Conservation (phyloP, 2,329 filamentous ascomycete species). For the Fusarium sp. region DNA sequence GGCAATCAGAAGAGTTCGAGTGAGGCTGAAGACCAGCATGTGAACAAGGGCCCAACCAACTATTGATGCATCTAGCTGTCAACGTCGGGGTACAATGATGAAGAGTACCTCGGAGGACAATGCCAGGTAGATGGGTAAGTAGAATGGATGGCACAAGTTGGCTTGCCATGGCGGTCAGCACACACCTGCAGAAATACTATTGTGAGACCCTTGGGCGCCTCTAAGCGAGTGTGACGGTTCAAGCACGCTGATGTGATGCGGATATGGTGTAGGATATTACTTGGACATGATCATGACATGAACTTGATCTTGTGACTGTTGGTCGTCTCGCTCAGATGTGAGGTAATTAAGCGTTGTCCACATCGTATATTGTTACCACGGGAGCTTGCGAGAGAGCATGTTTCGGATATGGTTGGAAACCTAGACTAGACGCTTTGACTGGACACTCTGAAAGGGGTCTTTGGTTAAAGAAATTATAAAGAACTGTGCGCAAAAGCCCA, state of each 20-base stretch:
- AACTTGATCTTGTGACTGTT: neutral
- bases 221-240: slow-evolving; percentile 26
- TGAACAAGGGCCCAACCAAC: slow-evolving; percentile 22
- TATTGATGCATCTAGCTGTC: slow-evolving; percentile 35
- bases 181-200: neutral
- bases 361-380: neutral
- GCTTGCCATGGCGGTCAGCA: slow-evolving; percentile 21
- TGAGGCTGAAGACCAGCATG: slow-evolving; percentile 30
- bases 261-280: neutral
- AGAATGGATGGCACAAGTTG: neutral
- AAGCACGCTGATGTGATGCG: slow-evolving; percentile 31
- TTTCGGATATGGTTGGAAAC: neutral
- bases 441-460: neutral
- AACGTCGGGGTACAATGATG: neutral
- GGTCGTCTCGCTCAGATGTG: neutral
- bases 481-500: neutral
- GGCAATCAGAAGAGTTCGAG: neutral
- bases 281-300: neutral
- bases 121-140: slow-evolving; percentile 16
- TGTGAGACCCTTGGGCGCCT: neutral
- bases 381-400: neutral
- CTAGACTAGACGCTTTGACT: neutral
- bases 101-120: slow-evolving; percentile 24
- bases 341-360: neutral
- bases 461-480: neutral